A percentile compares a stretch with the other conserved stretches of the same genome.
Evolutionary conservation across 2,329 filamentous ascomycete genomes (phyloP).

Genomic region (Ascochyta clinopodiicola): DNA sequence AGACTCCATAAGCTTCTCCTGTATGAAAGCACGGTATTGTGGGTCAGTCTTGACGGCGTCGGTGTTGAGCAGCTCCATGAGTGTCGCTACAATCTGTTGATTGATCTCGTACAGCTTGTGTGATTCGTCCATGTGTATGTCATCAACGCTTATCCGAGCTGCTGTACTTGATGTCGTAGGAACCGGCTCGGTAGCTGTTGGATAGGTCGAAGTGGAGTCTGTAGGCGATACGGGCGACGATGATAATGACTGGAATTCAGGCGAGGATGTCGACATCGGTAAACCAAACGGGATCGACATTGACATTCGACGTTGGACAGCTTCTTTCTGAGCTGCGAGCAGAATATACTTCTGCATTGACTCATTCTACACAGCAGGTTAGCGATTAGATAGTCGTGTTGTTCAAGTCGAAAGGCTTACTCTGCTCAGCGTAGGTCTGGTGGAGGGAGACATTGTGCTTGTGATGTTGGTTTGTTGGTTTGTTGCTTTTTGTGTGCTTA

Average conservation of each 20-base stretch:
- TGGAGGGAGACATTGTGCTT: slow-evolving; percentile 25
- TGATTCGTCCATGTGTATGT: slow-evolving; percentile 51
- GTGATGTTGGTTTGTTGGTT: not conserved
- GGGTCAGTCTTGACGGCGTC: slow-evolving; percentile 56
- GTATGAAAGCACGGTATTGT: slow-evolving; percentile 57
- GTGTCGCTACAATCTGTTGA: slow-evolving; percentile 60
- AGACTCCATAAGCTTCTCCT: slow-evolving; percentile 60
- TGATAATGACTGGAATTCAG: slow-evolving; percentile 44
- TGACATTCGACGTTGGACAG: slow-evolving; percentile 49
- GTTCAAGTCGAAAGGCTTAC: slow-evolving; percentile 21
- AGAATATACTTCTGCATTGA: slow-evolving; percentile 50
- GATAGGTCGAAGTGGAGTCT: slow-evolving; percentile 32
- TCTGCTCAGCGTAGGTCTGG: slow-evolving; percentile 31
- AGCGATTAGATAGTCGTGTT: slow-evolving; percentile 1
- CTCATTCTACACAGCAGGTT: slow-evolving; percentile 30
- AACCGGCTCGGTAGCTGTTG: slow-evolving; percentile 34
- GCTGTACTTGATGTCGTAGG: slow-evolving; percentile 21
- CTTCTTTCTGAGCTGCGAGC: slow-evolving; percentile 51
- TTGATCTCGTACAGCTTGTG: slow-evolving; percentile 58
- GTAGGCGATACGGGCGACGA: slow-evolving; percentile 40
- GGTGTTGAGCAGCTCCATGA: slow-evolving; percentile 62
- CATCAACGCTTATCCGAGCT: slow-evolving; percentile 33
- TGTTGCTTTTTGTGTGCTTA: not conserved
- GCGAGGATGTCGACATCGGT: slow-evolving; percentile 45
- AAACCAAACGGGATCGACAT: slow-evolving; percentile 42